Base-by-base conservation (phyloP, 805 yeast genomes). In the Saccharomycopsis vini region DNA sequence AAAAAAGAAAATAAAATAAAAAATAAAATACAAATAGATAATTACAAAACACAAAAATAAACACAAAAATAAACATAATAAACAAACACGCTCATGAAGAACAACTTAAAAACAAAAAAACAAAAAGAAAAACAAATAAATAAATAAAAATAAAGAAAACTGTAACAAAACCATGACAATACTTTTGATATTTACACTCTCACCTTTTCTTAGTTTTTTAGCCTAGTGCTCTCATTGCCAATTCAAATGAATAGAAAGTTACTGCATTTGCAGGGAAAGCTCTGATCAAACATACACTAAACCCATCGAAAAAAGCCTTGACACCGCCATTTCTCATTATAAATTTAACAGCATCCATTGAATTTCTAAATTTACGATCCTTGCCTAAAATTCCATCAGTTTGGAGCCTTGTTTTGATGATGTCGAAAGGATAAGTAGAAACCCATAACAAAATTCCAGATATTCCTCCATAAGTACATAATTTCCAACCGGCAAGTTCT, bases 261-360 rank as follows among this genome's bases (percentile, higher is more conserved):
- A 94, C 95, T 34, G 95, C 99, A 60, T 92, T 94, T 3, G 94
- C 98, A 1, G 98, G 98, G 3, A 95, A 95, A 40, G 99, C 97
- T 65, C 99, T 81, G 51, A 92, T 67, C 51, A 92, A 76, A 0
- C 97, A 89, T 31, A 98, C 97, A 16, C 77, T 63, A 59, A 94
- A 89, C 1, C 99, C 99, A 63, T 81, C 81, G 64, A 85, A 84
- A 57, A 92, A 83, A 0, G 95, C 95, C 50, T 69, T 69, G 21
- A 77, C 46, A 22, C 97, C 97, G 42, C 70, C 68, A n/a, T 70
- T 67, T 39, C 59, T 62, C 56, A 60, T 71, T 19, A 86, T 70
- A 45, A 71, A 68, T 45, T 60, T 69, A 15, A 75, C 64, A 22
- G 87, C 94, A 46, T 73, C 73, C n/a, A 71, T 36, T 31, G 83